Conservation (phyloP, 305 asterid genomes). For the Plantago rigida region DNA sequence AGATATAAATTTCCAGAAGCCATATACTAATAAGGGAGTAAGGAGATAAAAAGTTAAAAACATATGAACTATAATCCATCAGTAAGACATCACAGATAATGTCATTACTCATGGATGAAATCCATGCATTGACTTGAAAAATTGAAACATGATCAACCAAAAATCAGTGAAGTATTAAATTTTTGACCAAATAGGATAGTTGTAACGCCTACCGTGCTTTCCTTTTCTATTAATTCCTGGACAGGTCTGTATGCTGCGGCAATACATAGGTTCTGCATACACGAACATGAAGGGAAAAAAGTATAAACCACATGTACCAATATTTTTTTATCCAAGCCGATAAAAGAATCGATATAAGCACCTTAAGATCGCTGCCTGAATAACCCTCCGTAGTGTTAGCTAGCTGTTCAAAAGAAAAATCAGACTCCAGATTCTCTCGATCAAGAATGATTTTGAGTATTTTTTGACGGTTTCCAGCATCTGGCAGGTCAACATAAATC, state of each 20-base stretch:
- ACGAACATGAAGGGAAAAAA: constrained; percentile 5
- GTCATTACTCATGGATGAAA: too few species aligned
- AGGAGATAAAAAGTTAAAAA: too few species aligned
- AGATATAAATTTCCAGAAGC: too few species aligned
- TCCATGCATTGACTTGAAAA: too few species aligned
- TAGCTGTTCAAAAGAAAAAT: constrained; percentile 60
- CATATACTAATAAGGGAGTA: too few species aligned
- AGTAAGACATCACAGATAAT: too few species aligned
- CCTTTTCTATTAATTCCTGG: constrained; percentile 75
- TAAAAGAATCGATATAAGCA: constrained; percentile 29
- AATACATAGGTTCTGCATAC: constrained; percentile 73
- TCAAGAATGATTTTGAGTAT: constrained; percentile 75
- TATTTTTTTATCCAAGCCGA: constrained; percentile 17
- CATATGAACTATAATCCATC: too few species aligned
- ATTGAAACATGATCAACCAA: too few species aligned
- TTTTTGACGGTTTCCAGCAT: constrained; percentile 76
- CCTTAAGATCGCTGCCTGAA: constrained; percentile 98
- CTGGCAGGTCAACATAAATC: constrained; percentile 89
- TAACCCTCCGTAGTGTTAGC: constrained; percentile 94
- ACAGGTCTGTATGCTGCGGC: constrained; percentile 97
- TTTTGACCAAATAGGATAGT: background rate
- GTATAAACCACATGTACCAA: constrained; percentile 5
- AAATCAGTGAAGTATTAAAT: too few species aligned
- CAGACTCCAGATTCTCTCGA: constrained; percentile 67
- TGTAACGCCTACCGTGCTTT: constrained; percentile 44